Evolutionary conservation across 1,284 basidiomycete genomes (phyloP).

Genomic region (Trichosporon asahii): DNA sequence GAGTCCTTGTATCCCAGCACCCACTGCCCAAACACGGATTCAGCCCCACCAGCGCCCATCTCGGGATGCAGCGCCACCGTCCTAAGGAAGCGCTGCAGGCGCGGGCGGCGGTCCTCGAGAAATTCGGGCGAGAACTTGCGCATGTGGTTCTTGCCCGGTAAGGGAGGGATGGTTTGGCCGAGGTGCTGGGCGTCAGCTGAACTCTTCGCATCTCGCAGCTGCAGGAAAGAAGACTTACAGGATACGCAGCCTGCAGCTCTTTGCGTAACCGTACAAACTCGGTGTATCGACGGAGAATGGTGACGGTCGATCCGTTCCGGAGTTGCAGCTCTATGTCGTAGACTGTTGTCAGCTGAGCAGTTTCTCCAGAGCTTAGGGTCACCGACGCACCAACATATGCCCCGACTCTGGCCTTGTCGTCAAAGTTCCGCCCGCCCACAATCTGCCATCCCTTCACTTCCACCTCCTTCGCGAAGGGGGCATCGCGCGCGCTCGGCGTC

Average conservation of each 20-base stretch:
- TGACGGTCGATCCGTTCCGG: slow-evolving; percentile 34
- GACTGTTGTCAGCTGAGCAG: slow-evolving; percentile 25
- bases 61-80: slow-evolving; percentile 47
- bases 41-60: slow-evolving; percentile 42
- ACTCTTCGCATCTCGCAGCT: background rate
- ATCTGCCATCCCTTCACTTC: slow-evolving; percentile 42
- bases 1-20: slow-evolving; percentile 24
- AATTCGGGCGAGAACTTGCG: slow-evolving; percentile 45
- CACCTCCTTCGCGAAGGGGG: slow-evolving; percentile 39
- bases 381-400: slow-evolving; percentile 46
- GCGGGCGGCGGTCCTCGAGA: slow-evolving; percentile 39
- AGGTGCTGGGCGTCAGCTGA: slow-evolving; percentile 30
- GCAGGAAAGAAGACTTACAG: slow-evolving; percentile 27
- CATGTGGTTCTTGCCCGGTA: slow-evolving; percentile 49
- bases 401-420: slow-evolving; percentile 35
- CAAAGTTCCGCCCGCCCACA: slow-evolving; percentile 42
- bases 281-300: slow-evolving; percentile 42
- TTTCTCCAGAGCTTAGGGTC: background rate
- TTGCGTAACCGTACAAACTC: slow-evolving; percentile 42
- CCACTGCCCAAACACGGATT: slow-evolving; percentile 37
- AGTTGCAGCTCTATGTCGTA: slow-evolving; percentile 46
- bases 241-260: slow-evolving; percentile 30
- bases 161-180: slow-evolving; percentile 33
- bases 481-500: slow-evolving; percentile 4
- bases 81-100: slow-evolving; percentile 43